These are phyloP conservation scores for Tetragonia tetragonoides DNA, from an alignment of 148 eudicot species.

Conservation along the genomic window DNA sequence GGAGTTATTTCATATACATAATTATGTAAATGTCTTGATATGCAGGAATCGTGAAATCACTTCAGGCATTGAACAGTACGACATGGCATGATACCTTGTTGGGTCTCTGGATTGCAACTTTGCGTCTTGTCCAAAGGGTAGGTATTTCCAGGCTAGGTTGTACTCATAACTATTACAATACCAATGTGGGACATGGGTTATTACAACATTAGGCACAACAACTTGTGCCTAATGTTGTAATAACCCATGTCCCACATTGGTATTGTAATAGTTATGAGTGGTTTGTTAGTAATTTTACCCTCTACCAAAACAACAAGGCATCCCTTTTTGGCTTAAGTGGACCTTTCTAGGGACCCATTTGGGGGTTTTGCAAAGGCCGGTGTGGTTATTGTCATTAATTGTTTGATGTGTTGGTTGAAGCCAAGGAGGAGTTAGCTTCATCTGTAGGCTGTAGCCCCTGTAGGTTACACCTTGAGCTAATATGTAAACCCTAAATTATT, in stretches of 20 bases:
- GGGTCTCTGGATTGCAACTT: slow-evolving; percentile 79
- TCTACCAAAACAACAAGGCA: not conserved
- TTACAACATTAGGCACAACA: not conserved
- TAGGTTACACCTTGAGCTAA: not conserved
- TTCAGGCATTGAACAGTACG: slow-evolving; percentile 70
- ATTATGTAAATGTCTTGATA: not conserved
- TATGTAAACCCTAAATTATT: not conserved
- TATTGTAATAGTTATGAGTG: no score
- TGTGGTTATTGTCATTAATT: not conserved
- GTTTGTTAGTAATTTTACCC: no score
- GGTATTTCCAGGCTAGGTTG: slow-evolving; percentile 26
- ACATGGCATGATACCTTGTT: slow-evolving; percentile 88
- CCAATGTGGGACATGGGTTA: no score
- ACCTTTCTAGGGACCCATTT: no score
- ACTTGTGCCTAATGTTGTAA: not conserved
- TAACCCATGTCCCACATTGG: no score
- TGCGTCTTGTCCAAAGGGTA: slow-evolving; percentile 96
- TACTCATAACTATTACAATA: no score
- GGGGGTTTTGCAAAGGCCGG: no score
- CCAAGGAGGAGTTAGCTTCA: not conserved
- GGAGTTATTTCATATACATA: not conserved
- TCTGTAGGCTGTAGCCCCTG: no score
- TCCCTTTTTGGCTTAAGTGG: not conserved
- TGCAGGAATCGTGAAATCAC: slow-evolving; percentile 76
- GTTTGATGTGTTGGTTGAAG: not conserved